Base-by-base conservation (phyloP, 495 filamentous ascomycete species). In the Penicillium bialowiezense region DNA sequence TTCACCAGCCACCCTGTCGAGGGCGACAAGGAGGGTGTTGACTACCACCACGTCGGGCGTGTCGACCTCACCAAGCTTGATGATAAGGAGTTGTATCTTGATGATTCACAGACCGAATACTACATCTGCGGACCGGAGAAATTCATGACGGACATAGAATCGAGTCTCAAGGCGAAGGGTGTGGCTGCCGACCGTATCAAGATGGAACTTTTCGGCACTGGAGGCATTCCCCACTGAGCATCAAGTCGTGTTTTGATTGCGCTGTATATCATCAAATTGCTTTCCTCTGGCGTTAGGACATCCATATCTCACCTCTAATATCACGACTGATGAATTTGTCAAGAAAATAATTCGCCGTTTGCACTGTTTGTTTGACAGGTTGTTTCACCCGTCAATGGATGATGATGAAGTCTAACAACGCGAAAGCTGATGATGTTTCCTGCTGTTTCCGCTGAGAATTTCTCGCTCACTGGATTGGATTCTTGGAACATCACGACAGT, bases 171-270 rank as follows among this genome's bases (percentile, higher is more conserved):
- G 36, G 67, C 49, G 0, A 56, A 58, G 37, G 84, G 85, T 0
- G 84, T 89, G 0, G 55, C 52, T 3, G 62, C 59, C 34, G 76
- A 75, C 8, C 75, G 79, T 50, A 73, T 88, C 18, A 74, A 82
- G 58, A 72, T 88, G 57, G 86, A 90, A 64, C 60, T 85, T 12
- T 90, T 88, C 52, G 81, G 82, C 0, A 86, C 84, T 8, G 85
- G 84, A 0, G 75, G 70, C 43, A 54, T 72, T n/a, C 43, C 52
- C 10, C 13, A 40, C 7, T 48, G 19, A 48, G 18, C 18, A 23
- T 34, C 3, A 5, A 20, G 14, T 18, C 10, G 3, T 33, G 18
- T 10, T n/a, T 33, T 20, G n/a, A n/a, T 6, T 40, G 12, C 9
- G 1, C 14, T n/a, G n/a, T 1, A 5, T 40, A 5, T 24, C 8